These are phyloP conservation scores for Syncephalastrum monosporum DNA, from an alignment of 371 early-diverging fungal species.

Conservation along the genomic window DNA sequence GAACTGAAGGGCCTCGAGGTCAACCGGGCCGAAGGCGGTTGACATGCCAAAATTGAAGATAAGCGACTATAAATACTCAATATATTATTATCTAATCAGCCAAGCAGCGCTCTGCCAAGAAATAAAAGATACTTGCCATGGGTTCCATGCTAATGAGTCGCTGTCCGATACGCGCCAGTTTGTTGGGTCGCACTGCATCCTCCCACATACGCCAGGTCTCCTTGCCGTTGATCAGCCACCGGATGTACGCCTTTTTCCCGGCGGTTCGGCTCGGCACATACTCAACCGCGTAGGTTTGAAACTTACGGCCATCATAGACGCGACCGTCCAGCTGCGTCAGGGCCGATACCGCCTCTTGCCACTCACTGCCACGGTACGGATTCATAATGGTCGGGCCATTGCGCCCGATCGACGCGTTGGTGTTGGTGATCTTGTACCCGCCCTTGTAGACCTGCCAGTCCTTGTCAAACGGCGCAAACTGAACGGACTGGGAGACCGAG, in stretches of 20 bases:
- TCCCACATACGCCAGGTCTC: constrained; percentile 45
- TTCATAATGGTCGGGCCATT: constrained; percentile 28
- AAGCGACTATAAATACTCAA: too few relatives aligned
- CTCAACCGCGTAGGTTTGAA: constrained; percentile 44
- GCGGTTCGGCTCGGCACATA: constrained; percentile 28
- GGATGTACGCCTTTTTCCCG: constrained; percentile 41
- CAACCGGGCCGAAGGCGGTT: constrained; percentile 34
- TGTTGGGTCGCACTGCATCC: constrained; percentile 40
- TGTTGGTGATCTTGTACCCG: constrained; percentile 23
- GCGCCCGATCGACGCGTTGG: constrained; percentile 12
- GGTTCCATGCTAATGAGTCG: too few relatives aligned
- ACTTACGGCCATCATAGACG: constrained; percentile 27
- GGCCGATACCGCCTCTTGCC: constrained; percentile 43
- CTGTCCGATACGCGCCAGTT: too few relatives aligned
- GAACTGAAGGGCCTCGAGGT: constrained; percentile 28
- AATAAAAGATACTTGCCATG: too few relatives aligned
- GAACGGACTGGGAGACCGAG: constrained; percentile 43
- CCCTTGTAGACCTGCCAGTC: constrained; percentile 26
- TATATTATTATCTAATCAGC: too few relatives aligned
- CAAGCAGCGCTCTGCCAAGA: too few relatives aligned
- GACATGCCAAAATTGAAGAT: too few relatives aligned
- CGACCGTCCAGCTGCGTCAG: constrained; percentile 33
- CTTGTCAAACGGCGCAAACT: constrained; percentile 51
- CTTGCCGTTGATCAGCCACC: constrained; percentile 41
- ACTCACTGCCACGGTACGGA: constrained; percentile 38